phyloP scores from a whole-genome alignment of 345 rosid genomes.

The Brassica carinata region DNA sequence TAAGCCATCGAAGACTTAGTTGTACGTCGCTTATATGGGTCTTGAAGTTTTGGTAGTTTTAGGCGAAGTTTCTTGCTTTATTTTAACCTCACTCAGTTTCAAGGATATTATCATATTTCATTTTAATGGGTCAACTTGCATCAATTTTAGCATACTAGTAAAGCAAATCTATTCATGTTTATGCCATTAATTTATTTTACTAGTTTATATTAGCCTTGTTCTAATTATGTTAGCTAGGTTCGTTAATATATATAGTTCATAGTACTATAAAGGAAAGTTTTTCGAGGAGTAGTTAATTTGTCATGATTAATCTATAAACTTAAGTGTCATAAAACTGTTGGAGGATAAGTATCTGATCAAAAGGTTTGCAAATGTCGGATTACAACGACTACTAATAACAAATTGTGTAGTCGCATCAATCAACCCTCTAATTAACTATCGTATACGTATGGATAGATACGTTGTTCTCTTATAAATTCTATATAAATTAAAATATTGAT shows the following conservation, averaged over 20 bases:
- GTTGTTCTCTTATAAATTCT: no score
- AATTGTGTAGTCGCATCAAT: no score
- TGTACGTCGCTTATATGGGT: not conserved
- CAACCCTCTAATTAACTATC: no score
- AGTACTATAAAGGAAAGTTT: not conserved
- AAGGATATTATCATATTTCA: not conserved
- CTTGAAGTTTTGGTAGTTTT: not conserved
- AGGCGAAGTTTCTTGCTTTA: not conserved
- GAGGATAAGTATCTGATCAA: no score
- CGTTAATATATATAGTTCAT: not conserved
- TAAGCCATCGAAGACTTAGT: not conserved
- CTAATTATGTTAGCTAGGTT: not conserved
- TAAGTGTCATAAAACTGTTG: no score
- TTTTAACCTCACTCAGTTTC: not conserved
- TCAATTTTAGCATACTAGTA: no score
- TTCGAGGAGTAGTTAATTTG: not conserved
- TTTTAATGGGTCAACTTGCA: not conserved
- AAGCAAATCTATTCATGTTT: not conserved
- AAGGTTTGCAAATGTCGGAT: no score
- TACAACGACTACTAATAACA: no score
- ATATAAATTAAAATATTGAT: no score
- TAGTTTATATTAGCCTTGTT: not conserved
- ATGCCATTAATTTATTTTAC: not conserved
- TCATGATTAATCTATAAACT: not conserved
- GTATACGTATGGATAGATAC: no score